Base-by-base conservation (phyloP, 164 flowering plant species). In the Vitis amurensis region DNA sequence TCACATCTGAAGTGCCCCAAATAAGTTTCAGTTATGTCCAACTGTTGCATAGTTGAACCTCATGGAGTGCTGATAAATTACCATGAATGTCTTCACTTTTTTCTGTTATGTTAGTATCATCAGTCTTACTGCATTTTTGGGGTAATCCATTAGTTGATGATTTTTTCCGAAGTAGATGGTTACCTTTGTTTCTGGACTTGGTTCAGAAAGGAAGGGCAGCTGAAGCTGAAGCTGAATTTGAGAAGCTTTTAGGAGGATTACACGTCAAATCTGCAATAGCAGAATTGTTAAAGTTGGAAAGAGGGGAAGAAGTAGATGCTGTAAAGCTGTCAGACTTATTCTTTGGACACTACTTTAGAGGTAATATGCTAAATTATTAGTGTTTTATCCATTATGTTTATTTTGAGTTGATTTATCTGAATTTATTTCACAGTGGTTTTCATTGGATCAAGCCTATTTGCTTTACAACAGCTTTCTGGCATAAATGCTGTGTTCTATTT, bases 401-500 rank as follows among this genome's bases (percentile, higher is more conserved):
- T 48, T 3, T 63, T 62, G 29, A 15, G 47, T 55, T 49, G 48
- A 9, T 9, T 31, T 51, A 14, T 59, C 11, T 47, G 11, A 68
- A 49, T 69, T 68, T 17, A 44, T 76, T 68, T 61, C 77, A 80
- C 87, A 84, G 87, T 84, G 72, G 75, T 84, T 75, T 77, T 71
- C 77, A 75, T 76, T 73, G 87, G 87, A 64, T 87, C 96, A 67
- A 47, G 71, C 69, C 82, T 91, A 70, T 91, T 80, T 79, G 90
- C 86, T 68, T 86, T 91, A 67, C 96, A 91, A 74, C 96, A 91
- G 83, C 84, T 91, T 9, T 87, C 96, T 69, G 96, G 96, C 23
- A 89, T 91, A 85, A 91, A 91, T 80, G 91, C 96, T 73, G 86
- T 91, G 6, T 87, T 91, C 81, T 91, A 87, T 77, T 91, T 87